These are phyloP conservation scores for Cladophialophora carrionii DNA, from an alignment of 2,329 filamentous ascomycete genomes.

Conservation along the genomic window DNA sequence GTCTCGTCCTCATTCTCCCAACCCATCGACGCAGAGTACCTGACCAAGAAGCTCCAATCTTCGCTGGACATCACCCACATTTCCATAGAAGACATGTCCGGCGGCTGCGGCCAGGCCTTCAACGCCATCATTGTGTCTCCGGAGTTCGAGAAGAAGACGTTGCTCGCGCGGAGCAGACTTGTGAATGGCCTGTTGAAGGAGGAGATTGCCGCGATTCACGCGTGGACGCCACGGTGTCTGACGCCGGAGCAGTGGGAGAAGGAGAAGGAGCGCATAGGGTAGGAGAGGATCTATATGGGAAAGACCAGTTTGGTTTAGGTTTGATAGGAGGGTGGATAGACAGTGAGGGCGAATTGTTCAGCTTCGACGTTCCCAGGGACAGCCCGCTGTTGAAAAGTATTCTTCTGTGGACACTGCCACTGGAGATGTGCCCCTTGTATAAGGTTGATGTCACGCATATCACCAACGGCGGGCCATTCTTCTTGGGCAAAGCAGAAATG, in stretches of 20 bases:
- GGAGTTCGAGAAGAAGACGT: conserved; percentile 70
- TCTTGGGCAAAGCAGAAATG: neutral
- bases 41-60: conserved; percentile 70
- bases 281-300: neutral
- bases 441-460: neutral
- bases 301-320: neutral
- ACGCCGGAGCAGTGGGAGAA: conserved; percentile 87
- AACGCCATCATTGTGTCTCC: conserved; percentile 72
- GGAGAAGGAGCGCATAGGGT: conserved; percentile 53
- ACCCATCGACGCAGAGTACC: conserved; percentile 71
- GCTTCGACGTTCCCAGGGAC: neutral
- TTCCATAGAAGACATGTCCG: conserved; percentile 88
- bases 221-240: conserved; percentile 92
- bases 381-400: neutral
- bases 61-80: conserved; percentile 76
- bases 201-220: conserved; percentile 89
- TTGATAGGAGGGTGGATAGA: neutral
- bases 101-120: conserved; percentile 72
- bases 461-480: neutral
- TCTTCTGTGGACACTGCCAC: neutral
- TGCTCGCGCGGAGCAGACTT: conserved; percentile 80
- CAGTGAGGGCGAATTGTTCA: neutral
- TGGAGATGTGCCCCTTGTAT: neutral
- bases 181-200: conserved; percentile 82
- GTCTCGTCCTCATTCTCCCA: conserved; percentile 52